phyloP scores from a whole-genome alignment of 257 asterid species.

The Nicotiana tomentosiformis region DNA sequence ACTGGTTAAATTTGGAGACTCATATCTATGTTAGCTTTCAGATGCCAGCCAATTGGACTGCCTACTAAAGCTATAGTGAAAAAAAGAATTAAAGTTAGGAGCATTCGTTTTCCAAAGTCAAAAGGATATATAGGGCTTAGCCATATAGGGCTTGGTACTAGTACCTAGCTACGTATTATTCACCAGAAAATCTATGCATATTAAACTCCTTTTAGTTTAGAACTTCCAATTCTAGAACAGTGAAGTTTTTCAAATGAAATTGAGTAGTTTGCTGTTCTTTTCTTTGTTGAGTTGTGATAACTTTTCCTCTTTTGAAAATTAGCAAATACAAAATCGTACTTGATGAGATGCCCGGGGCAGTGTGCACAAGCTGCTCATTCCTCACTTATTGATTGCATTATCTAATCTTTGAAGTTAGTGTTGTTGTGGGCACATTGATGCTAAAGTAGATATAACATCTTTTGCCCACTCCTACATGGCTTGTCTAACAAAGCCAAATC shows the following conservation, averaged over 20 bases:
- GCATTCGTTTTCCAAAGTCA: not conserved
- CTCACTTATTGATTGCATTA: conserved; percentile 2
- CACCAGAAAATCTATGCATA: not conserved
- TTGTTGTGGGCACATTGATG: not conserved
- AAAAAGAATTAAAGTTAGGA: not conserved
- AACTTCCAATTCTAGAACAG: not conserved
- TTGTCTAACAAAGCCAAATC: conserved; percentile 9
- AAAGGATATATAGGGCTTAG: not conserved
- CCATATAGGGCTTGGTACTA: not conserved
- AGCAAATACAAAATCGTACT: not conserved
- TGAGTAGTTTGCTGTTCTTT: not conserved
- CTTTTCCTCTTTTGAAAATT: not conserved
- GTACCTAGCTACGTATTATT: too few relatives aligned
- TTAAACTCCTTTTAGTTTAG: not conserved
- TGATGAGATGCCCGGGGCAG: not conserved
- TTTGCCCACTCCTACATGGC: conserved; percentile 8
- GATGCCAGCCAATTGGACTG: not conserved
- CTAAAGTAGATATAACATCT: not conserved
- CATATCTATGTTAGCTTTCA: too few relatives aligned
- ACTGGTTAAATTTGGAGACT: too few relatives aligned
- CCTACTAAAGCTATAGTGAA: not conserved
- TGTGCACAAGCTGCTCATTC: not conserved
- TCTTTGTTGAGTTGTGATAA: not conserved
- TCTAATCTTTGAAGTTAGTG: not conserved
- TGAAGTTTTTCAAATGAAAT: not conserved